Evolutionary conservation across 352 stramenopile species (phyloP).

Genomic region (Peronospora destructor): DNA sequence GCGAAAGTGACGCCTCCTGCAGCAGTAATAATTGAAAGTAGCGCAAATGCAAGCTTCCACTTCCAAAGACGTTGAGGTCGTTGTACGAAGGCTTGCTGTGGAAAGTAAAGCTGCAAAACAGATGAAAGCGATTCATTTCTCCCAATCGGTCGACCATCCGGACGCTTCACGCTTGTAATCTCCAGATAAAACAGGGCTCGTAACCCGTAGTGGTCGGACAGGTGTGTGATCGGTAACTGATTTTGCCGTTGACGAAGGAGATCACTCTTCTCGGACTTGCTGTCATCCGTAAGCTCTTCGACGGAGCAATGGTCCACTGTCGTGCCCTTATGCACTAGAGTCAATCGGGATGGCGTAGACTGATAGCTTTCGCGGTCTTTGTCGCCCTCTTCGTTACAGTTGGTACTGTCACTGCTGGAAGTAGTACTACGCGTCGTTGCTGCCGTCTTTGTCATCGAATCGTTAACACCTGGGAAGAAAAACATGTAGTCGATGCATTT

Average conservation of each 20-base stretch:
- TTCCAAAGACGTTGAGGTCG: slow-evolving; percentile 50
- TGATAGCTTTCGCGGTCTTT: slow-evolving; percentile 26
- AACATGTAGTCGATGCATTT: slow-evolving; percentile 88
- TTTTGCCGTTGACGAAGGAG: slow-evolving; percentile 9
- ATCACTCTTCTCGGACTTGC: slow-evolving; percentile 14
- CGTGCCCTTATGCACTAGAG: slow-evolving; percentile 36
- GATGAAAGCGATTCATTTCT: slow-evolving; percentile 37
- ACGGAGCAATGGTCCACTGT: slow-evolving; percentile 55
- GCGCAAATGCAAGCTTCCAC: slow-evolving; percentile 48
- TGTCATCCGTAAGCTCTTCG: slow-evolving; percentile 26
- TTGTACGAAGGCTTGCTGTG: slow-evolving; percentile 53
- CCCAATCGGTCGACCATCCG: slow-evolving; percentile 32
- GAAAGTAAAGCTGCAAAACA: slow-evolving; percentile 64
- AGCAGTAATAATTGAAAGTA: slow-evolving; percentile 35
- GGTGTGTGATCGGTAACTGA: slow-evolving; percentile 58
- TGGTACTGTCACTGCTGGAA: slow-evolving; percentile 9
- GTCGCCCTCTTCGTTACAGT: slow-evolving; percentile 4
- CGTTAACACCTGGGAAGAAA: slow-evolving; percentile 41
- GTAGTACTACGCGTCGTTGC: slow-evolving; percentile 7
- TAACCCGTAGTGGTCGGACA: slow-evolving; percentile 78
- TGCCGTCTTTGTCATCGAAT: slow-evolving; percentile 9
- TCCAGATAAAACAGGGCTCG: slow-evolving; percentile 47
- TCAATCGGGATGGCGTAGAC: slow-evolving; percentile 20
- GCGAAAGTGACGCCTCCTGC: slow-evolving; percentile 19
- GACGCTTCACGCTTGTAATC: slow-evolving; percentile 31